Conservation (phyloP, 208 protist species). For the Lotmaria passim region DNA sequence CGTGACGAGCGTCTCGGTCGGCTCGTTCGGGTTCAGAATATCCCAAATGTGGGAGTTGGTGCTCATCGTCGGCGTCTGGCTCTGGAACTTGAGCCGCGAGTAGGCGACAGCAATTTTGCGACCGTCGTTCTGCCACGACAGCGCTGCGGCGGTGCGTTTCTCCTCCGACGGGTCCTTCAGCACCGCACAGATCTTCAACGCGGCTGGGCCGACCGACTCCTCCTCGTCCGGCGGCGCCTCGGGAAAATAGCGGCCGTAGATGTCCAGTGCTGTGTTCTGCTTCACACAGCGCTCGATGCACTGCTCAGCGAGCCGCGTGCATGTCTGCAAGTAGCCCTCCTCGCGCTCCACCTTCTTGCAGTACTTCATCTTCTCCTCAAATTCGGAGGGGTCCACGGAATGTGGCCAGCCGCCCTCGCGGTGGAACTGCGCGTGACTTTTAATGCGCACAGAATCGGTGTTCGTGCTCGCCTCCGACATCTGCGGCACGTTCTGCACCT, state of each 20-base stretch:
- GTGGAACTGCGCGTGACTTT: conserved; percentile 93
- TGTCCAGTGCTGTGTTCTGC: conserved; percentile 98
- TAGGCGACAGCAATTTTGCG: conserved; percentile 96
- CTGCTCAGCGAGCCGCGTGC: conserved; percentile 86
- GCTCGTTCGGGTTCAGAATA: conserved; percentile 96
- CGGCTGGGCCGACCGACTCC: conserved; percentile 81
- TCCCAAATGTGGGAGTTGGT: conserved; percentile 97
- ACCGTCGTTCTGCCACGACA: conserved; percentile 96
- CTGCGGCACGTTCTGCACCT: conserved; percentile 93
- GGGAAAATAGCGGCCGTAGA: conserved; percentile 96
- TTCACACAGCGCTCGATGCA: conserved; percentile 92
- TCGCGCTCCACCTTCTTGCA: conserved; percentile 97
- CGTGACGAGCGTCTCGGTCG: conserved; percentile 92
- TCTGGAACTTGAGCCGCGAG: conserved; percentile 94
- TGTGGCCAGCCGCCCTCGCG: conserved; percentile 97
- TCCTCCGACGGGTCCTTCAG: conserved; percentile 93
- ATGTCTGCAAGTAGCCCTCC: conserved; percentile 93
- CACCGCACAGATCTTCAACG: conserved; percentile 93
- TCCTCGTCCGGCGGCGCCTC: conserved; percentile 82
- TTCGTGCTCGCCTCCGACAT: conserved; percentile 94
- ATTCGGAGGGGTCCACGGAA: conserved; percentile 95
- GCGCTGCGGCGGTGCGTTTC: conserved; percentile 89
- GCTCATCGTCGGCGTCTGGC: conserved; percentile 88
- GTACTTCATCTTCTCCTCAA: conserved; percentile 96
- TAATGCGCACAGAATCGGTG: conserved; percentile 92